phyloP scores from a whole-genome alignment of 768 basidiomycete genomes.

The Strobilomyces dryophilus region DNA sequence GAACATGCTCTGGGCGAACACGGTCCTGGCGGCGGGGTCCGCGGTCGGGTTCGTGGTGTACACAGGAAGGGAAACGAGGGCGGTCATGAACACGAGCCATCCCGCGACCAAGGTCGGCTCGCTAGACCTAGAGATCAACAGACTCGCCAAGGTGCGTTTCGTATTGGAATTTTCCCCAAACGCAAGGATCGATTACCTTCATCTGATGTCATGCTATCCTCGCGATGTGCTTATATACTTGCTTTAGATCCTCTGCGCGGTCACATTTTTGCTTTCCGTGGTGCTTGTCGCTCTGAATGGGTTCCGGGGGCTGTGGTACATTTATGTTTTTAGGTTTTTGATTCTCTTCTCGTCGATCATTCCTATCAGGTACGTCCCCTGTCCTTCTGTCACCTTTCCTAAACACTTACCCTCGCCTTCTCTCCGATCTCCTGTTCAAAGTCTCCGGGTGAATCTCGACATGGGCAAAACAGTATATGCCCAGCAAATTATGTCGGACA shows the following conservation, averaged over 20 bases:
- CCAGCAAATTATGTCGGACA: conserved; percentile 89
- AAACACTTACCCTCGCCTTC: background rate
- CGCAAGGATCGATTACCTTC: background rate
- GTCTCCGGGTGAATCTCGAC: conserved; percentile 97
- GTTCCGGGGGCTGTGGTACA: conserved; percentile 92
- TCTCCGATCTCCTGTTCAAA: conserved; percentile 26
- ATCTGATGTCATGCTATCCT: background rate
- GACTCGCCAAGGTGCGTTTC: conserved; percentile 77
- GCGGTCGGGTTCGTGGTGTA: conserved; percentile 93
- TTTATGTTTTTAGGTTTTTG: conserved; percentile 94
- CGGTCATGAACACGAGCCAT: conserved; percentile 98
- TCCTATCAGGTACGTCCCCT: conserved; percentile 81
- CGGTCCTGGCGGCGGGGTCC: conserved; percentile 91
- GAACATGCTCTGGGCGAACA: conserved; percentile 96
- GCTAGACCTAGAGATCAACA: conserved; percentile 91
- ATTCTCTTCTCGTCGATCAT: conserved; percentile 99
- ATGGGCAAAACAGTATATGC: conserved; percentile 99
- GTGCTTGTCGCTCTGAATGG: conserved; percentile 94
- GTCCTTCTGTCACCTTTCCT: background rate
- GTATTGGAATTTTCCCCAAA: background rate
- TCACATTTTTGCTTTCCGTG: conserved; percentile 89
- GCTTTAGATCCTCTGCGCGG: conserved; percentile 81
- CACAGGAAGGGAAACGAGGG: conserved; percentile 91
- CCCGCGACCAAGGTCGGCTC: conserved; percentile 93
- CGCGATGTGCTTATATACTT: background rate